phyloP scores from a whole-genome alignment of 2,329 filamentous ascomycete genomes.

The Byssochlamys sp. region DNA sequence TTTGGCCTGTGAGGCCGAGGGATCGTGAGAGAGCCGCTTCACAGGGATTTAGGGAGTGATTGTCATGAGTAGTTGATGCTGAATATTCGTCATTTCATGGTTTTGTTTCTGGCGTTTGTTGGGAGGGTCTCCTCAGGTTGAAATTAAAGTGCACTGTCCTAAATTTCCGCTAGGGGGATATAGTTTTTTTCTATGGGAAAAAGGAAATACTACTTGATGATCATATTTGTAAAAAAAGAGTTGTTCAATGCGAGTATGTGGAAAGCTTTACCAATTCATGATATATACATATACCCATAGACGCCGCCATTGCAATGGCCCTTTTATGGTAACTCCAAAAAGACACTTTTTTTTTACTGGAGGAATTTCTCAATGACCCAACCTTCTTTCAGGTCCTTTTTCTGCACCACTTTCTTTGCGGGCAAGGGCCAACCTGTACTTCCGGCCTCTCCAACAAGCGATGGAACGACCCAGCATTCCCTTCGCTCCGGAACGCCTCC shows the following conservation, averaged over 20 bases:
- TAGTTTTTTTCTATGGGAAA: not conserved
- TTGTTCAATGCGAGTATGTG: not conserved
- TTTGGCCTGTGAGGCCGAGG: not conserved
- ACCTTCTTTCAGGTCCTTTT: constrained; percentile 58
- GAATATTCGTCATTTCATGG: not conserved
- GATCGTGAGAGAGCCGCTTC: not conserved
- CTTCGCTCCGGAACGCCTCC: constrained; percentile 44
- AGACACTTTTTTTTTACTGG: constrained; percentile 11
- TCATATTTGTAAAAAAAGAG: too few species aligned
- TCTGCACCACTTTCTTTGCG: constrained; percentile 74
- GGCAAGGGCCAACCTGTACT: constrained; percentile 75
- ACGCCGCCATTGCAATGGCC: not conserved
- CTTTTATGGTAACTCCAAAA: not conserved
- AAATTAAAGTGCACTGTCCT: not conserved
- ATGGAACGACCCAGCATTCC: constrained; percentile 76
- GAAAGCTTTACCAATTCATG: not conserved
- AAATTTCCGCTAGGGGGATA: not conserved
- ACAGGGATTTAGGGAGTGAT: not conserved
- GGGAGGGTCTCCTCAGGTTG: not conserved
- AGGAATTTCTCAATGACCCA: constrained; percentile 60
- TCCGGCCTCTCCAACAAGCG: constrained; percentile 59
- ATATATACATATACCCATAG: not conserved
- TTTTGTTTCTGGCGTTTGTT: not conserved
- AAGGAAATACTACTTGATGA: not conserved
- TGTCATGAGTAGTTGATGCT: not conserved